These are phyloP conservation scores for Leccinum incarnatum DNA, from an alignment of 768 basidiomycete species.

Conservation along the genomic window DNA sequence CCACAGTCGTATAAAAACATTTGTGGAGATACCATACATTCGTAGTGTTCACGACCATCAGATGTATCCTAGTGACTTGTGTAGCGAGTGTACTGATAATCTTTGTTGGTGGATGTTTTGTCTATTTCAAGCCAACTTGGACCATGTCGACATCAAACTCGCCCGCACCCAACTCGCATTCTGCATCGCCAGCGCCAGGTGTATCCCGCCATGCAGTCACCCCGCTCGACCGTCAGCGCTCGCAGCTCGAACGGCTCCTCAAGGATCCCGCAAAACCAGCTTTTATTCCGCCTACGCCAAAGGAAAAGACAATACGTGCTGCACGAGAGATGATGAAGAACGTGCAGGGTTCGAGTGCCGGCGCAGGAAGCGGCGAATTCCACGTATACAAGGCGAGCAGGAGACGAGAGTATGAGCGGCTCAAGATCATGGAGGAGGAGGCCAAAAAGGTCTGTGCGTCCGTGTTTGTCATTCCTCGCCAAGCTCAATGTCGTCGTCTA, in stretches of 20 bases:
- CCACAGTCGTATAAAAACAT: conserved; percentile 26
- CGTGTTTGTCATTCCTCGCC: neutral
- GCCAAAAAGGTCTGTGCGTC: conserved; percentile 59
- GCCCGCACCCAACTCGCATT: conserved; percentile 28
- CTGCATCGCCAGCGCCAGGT: conserved; percentile 32
- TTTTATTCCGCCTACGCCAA: conserved; percentile 73
- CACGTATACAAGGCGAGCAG: conserved; percentile 97
- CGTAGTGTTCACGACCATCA: neutral
- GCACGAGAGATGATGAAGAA: conserved; percentile 99
- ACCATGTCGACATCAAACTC: conserved; percentile 31
- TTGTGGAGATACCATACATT: neutral
- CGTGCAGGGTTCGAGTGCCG: conserved; percentile 95
- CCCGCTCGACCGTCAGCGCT: conserved; percentile 50
- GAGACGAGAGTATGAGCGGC: conserved; percentile 90
- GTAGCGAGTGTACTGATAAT: conserved; percentile 6
- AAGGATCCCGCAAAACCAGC: conserved; percentile 86
- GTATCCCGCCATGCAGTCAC: conserved; percentile 46
- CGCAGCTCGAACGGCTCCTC: conserved; percentile 82
- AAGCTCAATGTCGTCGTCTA: conserved; percentile 1
- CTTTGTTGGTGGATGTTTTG: conserved; percentile 26
- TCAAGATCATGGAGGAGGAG: conserved; percentile 87
- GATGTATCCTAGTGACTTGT: conserved; percentile 15
- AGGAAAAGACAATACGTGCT: conserved; percentile 77
- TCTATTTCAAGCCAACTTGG: neutral
- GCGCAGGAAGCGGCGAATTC: conserved; percentile 96